Conservation (phyloP, 129 eudicot species). For the Flaveria bidentis region DNA sequence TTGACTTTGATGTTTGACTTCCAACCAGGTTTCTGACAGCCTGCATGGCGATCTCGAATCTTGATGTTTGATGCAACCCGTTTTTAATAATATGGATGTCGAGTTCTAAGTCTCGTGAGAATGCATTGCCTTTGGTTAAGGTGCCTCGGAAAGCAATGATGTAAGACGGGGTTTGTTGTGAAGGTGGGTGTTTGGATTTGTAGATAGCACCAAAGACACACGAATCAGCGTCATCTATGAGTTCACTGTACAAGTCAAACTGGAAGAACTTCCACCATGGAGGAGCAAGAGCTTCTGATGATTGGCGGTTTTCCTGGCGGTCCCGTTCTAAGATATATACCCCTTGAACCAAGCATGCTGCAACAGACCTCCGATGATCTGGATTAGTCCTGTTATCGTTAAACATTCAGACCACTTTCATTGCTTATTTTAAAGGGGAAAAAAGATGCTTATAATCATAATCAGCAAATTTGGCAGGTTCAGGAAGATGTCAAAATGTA, state of each 20-base stretch:
- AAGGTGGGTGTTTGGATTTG: slow-evolving; percentile 43
- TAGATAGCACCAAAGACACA: slow-evolving; percentile 81
- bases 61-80: slow-evolving; percentile 74
- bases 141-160: slow-evolving; percentile 89
- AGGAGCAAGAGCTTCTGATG: slow-evolving; percentile 67
- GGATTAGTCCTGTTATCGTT: slow-evolving; percentile 57
- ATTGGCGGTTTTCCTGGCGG: slow-evolving; percentile 73
- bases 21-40: slow-evolving; percentile 54
- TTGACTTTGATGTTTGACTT: slow-evolving; percentile 48
- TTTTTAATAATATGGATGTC: slow-evolving; percentile 72
- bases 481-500: not conserved
- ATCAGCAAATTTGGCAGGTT: not conserved
- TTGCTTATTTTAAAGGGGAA: not conserved
- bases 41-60: slow-evolving; percentile 64
- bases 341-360: slow-evolving; percentile 84
- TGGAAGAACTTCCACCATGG: slow-evolving; percentile 84
- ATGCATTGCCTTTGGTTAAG: slow-evolving; percentile 63
- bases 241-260: slow-evolving; percentile 53
- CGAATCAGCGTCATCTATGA: slow-evolving; percentile 71
- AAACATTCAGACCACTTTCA: not conserved
- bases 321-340: slow-evolving; percentile 81
- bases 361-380: slow-evolving; percentile 70
- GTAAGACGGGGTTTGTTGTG: slow-evolving; percentile 50
- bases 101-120: slow-evolving; percentile 65
- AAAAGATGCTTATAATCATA: not conserved